Conservation (phyloP, 1,139 yeast species). For the Entelexis paramagnoliae region DNA sequence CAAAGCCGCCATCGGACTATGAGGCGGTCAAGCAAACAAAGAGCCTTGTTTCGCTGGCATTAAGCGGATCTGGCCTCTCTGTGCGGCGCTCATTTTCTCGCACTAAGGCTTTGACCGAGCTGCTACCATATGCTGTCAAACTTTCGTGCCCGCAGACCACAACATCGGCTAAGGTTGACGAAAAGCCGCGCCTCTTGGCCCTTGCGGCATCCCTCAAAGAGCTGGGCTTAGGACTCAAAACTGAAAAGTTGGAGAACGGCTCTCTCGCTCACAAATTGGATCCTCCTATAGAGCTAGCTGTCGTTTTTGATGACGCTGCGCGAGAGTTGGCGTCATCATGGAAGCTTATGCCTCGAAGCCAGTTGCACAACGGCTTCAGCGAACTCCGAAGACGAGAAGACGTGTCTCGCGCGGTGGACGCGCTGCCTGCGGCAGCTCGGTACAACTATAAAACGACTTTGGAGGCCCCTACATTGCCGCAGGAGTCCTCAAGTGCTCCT, state of each 20-base stretch:
- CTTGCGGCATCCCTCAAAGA: slow-evolving; percentile 27
- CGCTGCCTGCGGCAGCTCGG: not conserved
- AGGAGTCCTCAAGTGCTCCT: not conserved
- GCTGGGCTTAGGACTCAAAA: slow-evolving; percentile 25
- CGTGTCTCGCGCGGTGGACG: not conserved
- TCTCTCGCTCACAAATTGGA: slow-evolving; percentile 28
- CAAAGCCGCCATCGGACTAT: slow-evolving; percentile 14
- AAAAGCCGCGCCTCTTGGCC: slow-evolving; percentile 24
- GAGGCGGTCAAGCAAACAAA: slow-evolving; percentile 14
- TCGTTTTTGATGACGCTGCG: slow-evolving; percentile 24
- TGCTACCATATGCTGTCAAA: slow-evolving; percentile 29
- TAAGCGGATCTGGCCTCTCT: not conserved
- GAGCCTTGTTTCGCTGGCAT: slow-evolving; percentile 8
- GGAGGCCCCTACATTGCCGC: not conserved
- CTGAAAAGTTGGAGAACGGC: slow-evolving; percentile 30
- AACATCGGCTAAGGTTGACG: slow-evolving; percentile 21
- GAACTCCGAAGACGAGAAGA: not conserved
- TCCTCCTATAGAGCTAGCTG: slow-evolving; percentile 33
- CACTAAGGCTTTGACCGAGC: slow-evolving; percentile 26
- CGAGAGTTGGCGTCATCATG: slow-evolving; percentile 4
- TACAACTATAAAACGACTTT: not conserved
- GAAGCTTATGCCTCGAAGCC: slow-evolving; percentile 10
- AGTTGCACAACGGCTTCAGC: slow-evolving; percentile 4
- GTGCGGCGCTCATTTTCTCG: slow-evolving; percentile 16
- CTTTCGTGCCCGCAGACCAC: slow-evolving; percentile 28